Evolutionary conservation across 148 eudicot genomes (phyloP), one percentile per base, ranked within the genome.

Genomic region (Arctostaphylos glauca): DNA sequence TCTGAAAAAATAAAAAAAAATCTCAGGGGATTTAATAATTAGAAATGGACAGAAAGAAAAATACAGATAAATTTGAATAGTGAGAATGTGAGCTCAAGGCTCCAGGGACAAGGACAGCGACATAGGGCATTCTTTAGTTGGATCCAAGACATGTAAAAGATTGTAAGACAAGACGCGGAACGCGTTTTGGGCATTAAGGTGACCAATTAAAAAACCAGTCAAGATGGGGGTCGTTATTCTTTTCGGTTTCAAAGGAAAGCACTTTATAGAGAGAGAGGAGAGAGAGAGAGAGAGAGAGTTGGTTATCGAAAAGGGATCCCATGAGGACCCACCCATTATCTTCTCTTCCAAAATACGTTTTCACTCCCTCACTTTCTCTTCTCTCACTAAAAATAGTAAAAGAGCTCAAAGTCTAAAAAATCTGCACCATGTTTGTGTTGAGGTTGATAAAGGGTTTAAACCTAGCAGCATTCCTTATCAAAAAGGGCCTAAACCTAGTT

Each of bases 251-350:
- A 66, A 25, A 66, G 71, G 71, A 66, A 66, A 12, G 25, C 16
- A 12, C 71, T 66, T 66, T 66, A 31, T 31, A 31, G 0, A 31
- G 0, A 31, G 38, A 31, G 38, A 31, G 38, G 38, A 31, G 38
- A 31, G 38, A 31, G 38, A n/a, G 38, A 31, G 38, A 31, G 38
- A 31, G 38, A 31, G 38, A 31, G 38, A 31, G 38, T 31, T 31
- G 38, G 71, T 66, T 2, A 66, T 12, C 18, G 7, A 25, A 66
- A 66, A 66, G 44, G 71, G 13, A 10, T 43, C 70, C 71, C 44
- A 66, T 23, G 71, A 31, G 71, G 71, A 66, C 71, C 71, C 71
- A 66, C 71, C 71, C 71, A 66, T 66, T 66, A 66, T 66, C 71
- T 66, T 66, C 71, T 66, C 71, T 31, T 66, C 71, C 71, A 31